A percentile compares a stretch with the other conserved stretches of the same genome.
Conservation (phyloP, 2,329 filamentous ascomycete species). For the Metarhizium rileyi region DNA sequence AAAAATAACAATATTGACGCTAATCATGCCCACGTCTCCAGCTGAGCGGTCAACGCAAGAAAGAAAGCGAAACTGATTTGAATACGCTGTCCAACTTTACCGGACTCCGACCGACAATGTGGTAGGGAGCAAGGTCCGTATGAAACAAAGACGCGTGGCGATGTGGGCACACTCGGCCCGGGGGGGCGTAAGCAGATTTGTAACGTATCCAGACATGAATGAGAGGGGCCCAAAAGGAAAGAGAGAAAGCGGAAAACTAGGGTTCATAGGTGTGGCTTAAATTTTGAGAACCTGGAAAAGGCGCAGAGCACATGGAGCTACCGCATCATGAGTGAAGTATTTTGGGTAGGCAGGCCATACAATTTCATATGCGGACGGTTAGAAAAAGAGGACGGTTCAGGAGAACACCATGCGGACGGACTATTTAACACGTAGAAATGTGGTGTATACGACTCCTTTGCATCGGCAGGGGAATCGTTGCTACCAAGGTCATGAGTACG, state of each 20-base stretch:
- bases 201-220: background rate
- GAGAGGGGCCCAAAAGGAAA: background rate
- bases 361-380: background rate
- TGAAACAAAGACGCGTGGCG: background rate
- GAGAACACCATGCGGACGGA: no score
- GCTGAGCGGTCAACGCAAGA: conserved; percentile 62
- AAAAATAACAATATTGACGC: conserved; percentile 9
- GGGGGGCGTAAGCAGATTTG: background rate
- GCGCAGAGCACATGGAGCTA: background rate
- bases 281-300: background rate
- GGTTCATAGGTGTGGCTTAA: background rate
- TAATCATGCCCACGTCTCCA: conserved; percentile 21
- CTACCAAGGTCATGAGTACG: no score
- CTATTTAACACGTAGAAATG: no score
- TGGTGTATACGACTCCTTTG: no score
- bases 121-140: background rate
- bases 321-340: background rate
- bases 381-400: background rate
- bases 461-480: no score
- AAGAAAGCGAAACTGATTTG: conserved; percentile 46
- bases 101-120: conserved; percentile 28
- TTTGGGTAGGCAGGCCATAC: background rate
- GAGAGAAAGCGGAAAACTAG: background rate
- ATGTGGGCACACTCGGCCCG: background rate
- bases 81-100: conserved; percentile 45